phyloP scores from a whole-genome alignment of 106 monocot species.

The Dioscorea zingiberensis region DNA sequence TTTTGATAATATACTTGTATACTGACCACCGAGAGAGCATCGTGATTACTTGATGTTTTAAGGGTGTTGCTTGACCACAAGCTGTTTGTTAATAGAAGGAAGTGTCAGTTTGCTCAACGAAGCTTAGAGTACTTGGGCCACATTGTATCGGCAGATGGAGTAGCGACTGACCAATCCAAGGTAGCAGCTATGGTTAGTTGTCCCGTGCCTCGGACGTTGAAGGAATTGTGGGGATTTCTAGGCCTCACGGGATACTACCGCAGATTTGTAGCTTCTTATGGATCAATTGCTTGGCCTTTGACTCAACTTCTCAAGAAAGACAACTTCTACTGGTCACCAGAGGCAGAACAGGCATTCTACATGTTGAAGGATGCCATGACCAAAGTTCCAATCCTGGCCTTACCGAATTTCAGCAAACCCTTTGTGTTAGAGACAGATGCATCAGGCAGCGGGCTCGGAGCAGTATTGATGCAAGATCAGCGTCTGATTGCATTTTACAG shows the following conservation, averaged over 20 bases:
- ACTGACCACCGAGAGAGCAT: background rate
- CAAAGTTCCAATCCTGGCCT: background rate
- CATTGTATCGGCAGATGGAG: slow-evolving; percentile 1
- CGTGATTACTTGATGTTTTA: background rate
- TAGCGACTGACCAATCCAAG: background rate
- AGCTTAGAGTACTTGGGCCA: background rate
- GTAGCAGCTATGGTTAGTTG: background rate
- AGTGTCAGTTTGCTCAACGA: background rate
- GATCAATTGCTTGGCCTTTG: background rate
- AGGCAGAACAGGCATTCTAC: background rate
- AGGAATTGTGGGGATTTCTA: slow-evolving; percentile 1
- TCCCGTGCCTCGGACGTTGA: background rate
- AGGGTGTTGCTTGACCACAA: too few relatives aligned
- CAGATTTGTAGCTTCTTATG: background rate
- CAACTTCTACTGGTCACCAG: background rate
- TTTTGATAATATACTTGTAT: background rate
- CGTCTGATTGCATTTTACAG: slow-evolving; percentile 1
- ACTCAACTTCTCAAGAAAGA: background rate
- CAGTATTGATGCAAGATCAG: background rate
- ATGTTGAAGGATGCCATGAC: background rate
- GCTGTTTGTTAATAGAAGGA: background rate
- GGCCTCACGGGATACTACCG: too few relatives aligned
- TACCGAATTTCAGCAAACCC: background rate
- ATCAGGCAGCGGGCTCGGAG: background rate
- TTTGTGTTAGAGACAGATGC: slow-evolving; percentile 5